Evolutionary conservation across 495 filamentous ascomycete species (phyloP).

Genomic region (Trichoderma erinaceum): DNA sequence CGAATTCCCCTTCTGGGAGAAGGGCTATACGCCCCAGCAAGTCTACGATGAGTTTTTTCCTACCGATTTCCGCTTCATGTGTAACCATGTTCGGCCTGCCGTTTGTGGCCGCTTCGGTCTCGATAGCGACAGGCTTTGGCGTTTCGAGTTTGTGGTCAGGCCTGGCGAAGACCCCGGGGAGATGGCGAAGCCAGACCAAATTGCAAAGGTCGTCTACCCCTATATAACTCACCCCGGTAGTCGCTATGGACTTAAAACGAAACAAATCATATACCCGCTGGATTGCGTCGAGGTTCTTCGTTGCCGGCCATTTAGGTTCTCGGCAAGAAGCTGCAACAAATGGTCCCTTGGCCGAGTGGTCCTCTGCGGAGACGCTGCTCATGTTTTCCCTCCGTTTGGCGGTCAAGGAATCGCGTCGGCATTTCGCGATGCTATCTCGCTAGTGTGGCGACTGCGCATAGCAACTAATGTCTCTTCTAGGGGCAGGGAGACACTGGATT

Average conservation of each 20-base stretch:
- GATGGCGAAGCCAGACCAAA: constrained; percentile 27
- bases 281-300: constrained; percentile 46
- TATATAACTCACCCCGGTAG: constrained; percentile 23
- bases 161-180: constrained; percentile 28
- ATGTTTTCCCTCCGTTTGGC: constrained; percentile 46
- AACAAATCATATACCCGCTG: constrained; percentile 37
- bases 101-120: constrained; percentile 47
- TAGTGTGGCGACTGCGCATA: constrained; percentile 40
- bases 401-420: constrained; percentile 43
- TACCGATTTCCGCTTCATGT: constrained; percentile 38
- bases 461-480: not conserved
- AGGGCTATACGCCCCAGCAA: constrained; percentile 41
- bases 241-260: not conserved
- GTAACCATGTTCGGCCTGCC: constrained; percentile 27
- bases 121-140: constrained; percentile 37
- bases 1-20: constrained; percentile 43
- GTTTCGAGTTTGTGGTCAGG: constrained; percentile 38
- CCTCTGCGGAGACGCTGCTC: constrained; percentile 41
- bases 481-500: not conserved
- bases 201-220: constrained; percentile 19
- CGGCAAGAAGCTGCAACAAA: constrained; percentile 37
- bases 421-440: constrained; percentile 18
- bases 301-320: constrained; percentile 45
- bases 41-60: constrained; percentile 51
- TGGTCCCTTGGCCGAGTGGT: constrained; percentile 37